Conservation (phyloP, 768 basidiomycete genomes). For the Tulasnella sp. region DNA sequence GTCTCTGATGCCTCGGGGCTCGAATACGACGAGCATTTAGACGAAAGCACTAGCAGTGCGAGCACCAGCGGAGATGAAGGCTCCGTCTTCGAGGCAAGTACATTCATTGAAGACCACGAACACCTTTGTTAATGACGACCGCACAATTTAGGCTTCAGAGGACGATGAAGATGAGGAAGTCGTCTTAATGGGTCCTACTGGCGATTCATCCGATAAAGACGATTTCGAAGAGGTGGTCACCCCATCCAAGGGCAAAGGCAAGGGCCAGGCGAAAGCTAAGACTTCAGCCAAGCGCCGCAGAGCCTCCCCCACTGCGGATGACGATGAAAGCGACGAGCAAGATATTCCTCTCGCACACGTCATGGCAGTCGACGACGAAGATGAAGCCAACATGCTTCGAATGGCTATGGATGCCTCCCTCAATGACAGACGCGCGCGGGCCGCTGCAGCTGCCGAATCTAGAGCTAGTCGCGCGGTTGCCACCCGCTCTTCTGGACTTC, state of each 20-base stretch:
- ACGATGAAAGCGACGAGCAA: conserved; percentile 18
- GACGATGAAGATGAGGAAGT: background rate
- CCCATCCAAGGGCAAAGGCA: background rate
- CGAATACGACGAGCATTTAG: conserved; percentile 1
- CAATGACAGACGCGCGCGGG: conserved; percentile 22
- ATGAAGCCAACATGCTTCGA: conserved; percentile 44
- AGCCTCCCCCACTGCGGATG: conserved; percentile 26
- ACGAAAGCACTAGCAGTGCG: background rate
- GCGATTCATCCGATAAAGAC: background rate
- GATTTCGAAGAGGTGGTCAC: background rate
- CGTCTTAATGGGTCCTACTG: background rate
- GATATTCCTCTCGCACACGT: conserved; percentile 6
- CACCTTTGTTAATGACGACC: background rate
- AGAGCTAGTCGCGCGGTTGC: conserved; percentile 14
- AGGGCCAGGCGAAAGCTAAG: background rate
- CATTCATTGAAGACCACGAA: background rate
- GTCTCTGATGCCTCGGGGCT: background rate
- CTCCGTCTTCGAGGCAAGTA: conserved; percentile 11
- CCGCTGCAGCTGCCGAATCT: conserved; percentile 23
- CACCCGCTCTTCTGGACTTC: conserved; percentile 21
- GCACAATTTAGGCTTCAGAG: background rate
- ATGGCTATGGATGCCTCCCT: conserved; percentile 48
- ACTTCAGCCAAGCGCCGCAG: background rate
- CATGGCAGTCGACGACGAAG: conserved; percentile 22
- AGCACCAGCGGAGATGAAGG: conserved; percentile 7